Evolutionary conservation across 202 grass and related monocot genomes (phyloP), one percentile per base, ranked within the genome.

Genomic region (Carex arenaria): DNA sequence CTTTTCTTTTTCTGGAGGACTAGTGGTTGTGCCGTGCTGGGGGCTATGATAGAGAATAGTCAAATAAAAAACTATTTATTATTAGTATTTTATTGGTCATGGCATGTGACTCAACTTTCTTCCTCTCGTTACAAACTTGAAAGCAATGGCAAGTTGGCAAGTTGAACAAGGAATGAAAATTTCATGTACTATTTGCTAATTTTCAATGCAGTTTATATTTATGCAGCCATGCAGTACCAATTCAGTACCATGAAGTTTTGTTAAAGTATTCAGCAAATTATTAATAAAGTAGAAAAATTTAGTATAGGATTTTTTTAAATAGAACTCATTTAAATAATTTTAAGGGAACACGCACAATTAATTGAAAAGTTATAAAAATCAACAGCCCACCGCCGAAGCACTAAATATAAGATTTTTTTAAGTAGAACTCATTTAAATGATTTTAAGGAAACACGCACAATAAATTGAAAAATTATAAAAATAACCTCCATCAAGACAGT

Each of bases 1-100:
- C 3, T 31, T 49, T 73, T 17, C 11, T 74, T 74, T 76, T 57
- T 77, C 0, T n/a, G 13, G 8, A 42, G 34, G n/a, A n/a, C n/a
- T 17, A 1, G 78, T 80, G n/a, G 56, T 64, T 8, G 31, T 12
- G 31, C 3, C n/a, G 7, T 62, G 18, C 2, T 78, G 28, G 7
- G 73, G 30, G 1, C 32, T 12, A 12, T 19, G 30, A 77, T 77
- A 77, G 32, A 36, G 52, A 77, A 34, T 47, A 47, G 22, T 64
- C 40, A 64, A 61, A 80, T 77, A 26, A 63, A 80, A 57, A 56
- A 36, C 14, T 77, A 51, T 57, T 77, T 77, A 56, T 77, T 77
- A 56, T 78, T 54, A 36, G 0, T 66, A 8, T 62, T 80, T 30
- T 10, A 51, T 65, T 81, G 0, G 45, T 15, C 15, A 20, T 81